A percentile compares a stretch with the other conserved stretches of the same genome.
These are phyloP conservation scores for Xenoacremonium recifei DNA, from an alignment of 2,329 filamentous ascomycete species.

Conservation along the genomic window DNA sequence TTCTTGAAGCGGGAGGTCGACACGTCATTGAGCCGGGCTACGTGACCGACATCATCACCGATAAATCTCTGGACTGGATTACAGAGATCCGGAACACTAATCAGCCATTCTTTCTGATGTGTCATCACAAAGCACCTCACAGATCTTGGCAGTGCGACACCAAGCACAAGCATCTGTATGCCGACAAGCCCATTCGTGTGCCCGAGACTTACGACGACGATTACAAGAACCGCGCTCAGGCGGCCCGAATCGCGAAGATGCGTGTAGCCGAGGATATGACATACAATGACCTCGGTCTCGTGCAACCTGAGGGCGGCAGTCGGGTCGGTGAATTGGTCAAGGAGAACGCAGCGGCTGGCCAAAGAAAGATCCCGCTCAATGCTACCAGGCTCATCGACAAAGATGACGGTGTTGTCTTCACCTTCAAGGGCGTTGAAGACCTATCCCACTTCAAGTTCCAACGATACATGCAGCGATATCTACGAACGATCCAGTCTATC, in stretches of 20 bases:
- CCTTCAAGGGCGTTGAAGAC: slow-evolving; percentile 39
- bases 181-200: slow-evolving; percentile 41
- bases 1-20: slow-evolving; percentile 40
- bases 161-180: slow-evolving; percentile 48
- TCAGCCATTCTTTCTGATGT: slow-evolving; percentile 54
- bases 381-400: slow-evolving; percentile 40
- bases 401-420: slow-evolving; percentile 44
- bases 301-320: slow-evolving; percentile 47
- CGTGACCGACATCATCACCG: slow-evolving; percentile 51
- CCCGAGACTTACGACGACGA: slow-evolving; percentile 54
- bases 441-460: slow-evolving; percentile 55
- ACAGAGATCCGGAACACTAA: slow-evolving; percentile 29
- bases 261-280: slow-evolving; percentile 50
- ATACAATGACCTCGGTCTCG: slow-evolving; percentile 49
- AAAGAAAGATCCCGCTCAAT: slow-evolving; percentile 26
- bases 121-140: slow-evolving; percentile 56
- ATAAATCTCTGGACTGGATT: slow-evolving; percentile 47
- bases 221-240: slow-evolving; percentile 52
- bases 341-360: slow-evolving; percentile 22
- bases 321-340: slow-evolving; percentile 34
- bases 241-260: slow-evolving; percentile 50
- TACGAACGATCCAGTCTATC: slow-evolving; percentile 50
- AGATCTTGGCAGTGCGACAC: slow-evolving; percentile 49
- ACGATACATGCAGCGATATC: slow-evolving; percentile 55
- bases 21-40: slow-evolving; percentile 40